Evolutionary conservation across 1,284 basidiomycete species (phyloP).

Genomic region (Lignosus rhinocerotis): DNA sequence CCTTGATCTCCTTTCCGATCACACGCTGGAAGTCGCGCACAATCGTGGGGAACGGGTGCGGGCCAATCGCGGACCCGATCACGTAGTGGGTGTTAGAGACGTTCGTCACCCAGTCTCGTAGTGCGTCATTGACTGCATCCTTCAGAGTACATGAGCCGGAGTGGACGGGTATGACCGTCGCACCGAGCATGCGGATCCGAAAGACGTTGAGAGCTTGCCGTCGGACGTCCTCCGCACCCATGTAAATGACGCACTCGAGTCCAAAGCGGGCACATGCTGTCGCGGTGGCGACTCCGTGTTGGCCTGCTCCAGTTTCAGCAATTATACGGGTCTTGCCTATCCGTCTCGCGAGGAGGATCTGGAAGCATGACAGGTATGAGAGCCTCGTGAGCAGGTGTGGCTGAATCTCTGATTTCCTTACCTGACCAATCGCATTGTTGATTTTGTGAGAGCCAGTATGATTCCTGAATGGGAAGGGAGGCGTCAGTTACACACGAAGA

Average conservation of each 20-base stretch:
- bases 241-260: constrained; percentile 94
- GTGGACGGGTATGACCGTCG: constrained; percentile 88
- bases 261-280: constrained; percentile 98
- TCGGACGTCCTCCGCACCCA: constrained; percentile 98
- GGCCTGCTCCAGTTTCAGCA: constrained; percentile 97
- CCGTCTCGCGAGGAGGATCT: constrained; percentile 90
- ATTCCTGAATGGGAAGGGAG: constrained; percentile 55
- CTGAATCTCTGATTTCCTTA: constrained; percentile 20
- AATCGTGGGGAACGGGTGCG: constrained; percentile 98
- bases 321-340: constrained; percentile 97
- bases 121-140: constrained; percentile 96
- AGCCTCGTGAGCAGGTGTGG: not conserved
- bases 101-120: constrained; percentile 99
- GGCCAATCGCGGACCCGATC: constrained; percentile 96
- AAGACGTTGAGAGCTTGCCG: constrained; percentile 97
- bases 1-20: constrained; percentile 94
- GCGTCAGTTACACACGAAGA: not conserved
- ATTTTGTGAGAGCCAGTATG: constrained; percentile 98
- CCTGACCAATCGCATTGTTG: constrained; percentile 94
- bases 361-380: not conserved
- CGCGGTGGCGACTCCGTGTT: constrained; percentile 98
- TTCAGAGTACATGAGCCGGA: constrained; percentile 96
- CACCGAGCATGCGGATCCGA: constrained; percentile 97
- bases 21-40: constrained; percentile 98
- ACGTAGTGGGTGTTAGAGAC: constrained; percentile 93